Percentiles rank a stretch among this genome's conserved stretches.
Evolutionary conservation across 1,284 basidiomycete genomes (phyloP).

Genomic region (Sanguinoderma infundibulare): DNA sequence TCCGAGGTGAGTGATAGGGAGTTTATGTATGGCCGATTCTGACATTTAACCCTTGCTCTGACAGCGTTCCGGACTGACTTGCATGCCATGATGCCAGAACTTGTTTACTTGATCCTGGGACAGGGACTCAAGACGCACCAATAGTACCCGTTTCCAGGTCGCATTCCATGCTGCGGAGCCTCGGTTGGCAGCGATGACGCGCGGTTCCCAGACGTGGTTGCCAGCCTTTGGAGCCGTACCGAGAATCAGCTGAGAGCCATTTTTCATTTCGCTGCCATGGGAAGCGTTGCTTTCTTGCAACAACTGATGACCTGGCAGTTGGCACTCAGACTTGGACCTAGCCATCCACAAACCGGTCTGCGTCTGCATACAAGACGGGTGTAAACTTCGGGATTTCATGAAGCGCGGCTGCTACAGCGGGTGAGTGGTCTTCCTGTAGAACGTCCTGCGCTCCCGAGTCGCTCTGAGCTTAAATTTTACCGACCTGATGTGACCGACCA

Average conservation of each 20-base stretch:
- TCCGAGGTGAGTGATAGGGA: background rate
- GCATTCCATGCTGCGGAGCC: slow-evolving; percentile 1
- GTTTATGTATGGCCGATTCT: too few relatives aligned
- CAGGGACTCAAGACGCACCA: too few relatives aligned
- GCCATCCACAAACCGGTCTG: too few relatives aligned
- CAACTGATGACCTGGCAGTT: background rate
- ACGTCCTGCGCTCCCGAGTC: background rate
- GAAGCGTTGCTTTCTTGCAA: background rate
- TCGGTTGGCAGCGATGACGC: background rate
- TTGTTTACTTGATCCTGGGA: too few relatives aligned
- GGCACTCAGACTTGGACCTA: too few relatives aligned
- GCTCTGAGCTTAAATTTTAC: slow-evolving; percentile 13
- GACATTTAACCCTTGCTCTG: too few relatives aligned
- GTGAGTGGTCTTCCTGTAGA: background rate
- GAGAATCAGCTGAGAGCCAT: slow-evolving; percentile 13
- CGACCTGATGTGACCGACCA: background rate
- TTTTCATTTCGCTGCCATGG: slow-evolving; percentile 3
- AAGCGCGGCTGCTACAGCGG: background rate
- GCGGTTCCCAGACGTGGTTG: background rate
- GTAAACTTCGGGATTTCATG: background rate
- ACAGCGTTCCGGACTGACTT: too few relatives aligned
- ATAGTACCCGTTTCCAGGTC: background rate
- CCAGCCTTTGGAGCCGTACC: background rate
- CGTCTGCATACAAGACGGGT: background rate
- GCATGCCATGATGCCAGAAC: too few relatives aligned